These are phyloP conservation scores for Yarrowia phangngaensis DNA, from an alignment of 805 yeast species.

Conservation along the genomic window DNA sequence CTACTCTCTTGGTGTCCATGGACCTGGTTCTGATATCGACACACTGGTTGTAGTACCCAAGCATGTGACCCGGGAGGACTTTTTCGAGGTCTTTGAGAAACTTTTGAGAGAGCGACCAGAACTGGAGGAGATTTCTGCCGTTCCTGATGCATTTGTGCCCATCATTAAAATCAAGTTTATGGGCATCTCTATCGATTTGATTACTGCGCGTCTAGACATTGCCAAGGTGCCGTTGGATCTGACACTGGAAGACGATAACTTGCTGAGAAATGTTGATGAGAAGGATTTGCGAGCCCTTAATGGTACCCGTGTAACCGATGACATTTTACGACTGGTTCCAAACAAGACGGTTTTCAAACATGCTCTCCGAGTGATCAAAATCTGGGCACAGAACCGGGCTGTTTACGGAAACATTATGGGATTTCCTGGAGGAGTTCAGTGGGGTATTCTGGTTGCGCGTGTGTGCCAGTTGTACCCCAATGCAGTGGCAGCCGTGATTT, in stretches of 20 bases:
- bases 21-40: conserved; percentile 98
- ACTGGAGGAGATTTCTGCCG: conserved; percentile 84
- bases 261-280: conserved; percentile 84
- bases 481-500: conserved; percentile 87
- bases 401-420: conserved; percentile 93
- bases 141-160: conserved; percentile 98
- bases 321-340: conserved; percentile 83
- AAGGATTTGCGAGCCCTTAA: conserved; percentile 83
- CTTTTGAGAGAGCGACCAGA: conserved; percentile 71
- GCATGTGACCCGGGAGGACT: conserved; percentile 86
- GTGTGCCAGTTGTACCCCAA: conserved; percentile 95
- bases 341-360: conserved; percentile 89
- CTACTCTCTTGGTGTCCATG: conserved; percentile 90
- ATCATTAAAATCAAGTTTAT: conserved; percentile 82
- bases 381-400: conserved; percentile 96
- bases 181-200: conserved; percentile 90
- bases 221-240: conserved; percentile 76
- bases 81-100: conserved; percentile 73
- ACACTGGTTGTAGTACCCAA: conserved; percentile 95
- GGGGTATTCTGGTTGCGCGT: conserved; percentile 99
- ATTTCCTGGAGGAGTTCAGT: conserved; percentile 98
- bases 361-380: conserved; percentile 84
- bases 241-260: conserved; percentile 76
- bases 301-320: conserved; percentile 97
- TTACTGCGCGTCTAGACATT: conserved; percentile 76